A percentile compares a stretch with the other conserved stretches of the same genome.
These are phyloP conservation scores for Telopea speciosissima DNA, from an alignment of 177 flowering plant genomes.

Conservation along the genomic window DNA sequence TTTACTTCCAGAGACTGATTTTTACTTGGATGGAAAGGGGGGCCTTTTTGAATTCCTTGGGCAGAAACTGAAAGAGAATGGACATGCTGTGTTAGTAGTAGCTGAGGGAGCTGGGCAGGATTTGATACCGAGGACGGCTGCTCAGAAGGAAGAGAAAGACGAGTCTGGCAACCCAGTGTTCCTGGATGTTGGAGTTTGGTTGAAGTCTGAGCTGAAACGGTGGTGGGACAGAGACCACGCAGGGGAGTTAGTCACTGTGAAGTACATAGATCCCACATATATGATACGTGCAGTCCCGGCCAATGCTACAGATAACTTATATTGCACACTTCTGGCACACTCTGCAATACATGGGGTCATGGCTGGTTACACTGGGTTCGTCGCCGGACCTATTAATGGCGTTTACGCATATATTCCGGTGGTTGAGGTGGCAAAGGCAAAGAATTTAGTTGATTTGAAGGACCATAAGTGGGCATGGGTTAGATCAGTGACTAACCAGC, in stretches of 20 bases:
- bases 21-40: slow-evolving; percentile 71
- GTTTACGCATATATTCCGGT: slow-evolving; percentile 72
- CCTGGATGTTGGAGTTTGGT: slow-evolving; percentile 78
- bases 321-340: slow-evolving; percentile 76
- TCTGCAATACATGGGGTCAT: slow-evolving; percentile 79
- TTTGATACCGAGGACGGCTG: slow-evolving; percentile 52
- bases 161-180: slow-evolving; percentile 79
- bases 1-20: slow-evolving; percentile 64
- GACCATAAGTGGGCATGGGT: slow-evolving; percentile 96
- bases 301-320: slow-evolving; percentile 69
- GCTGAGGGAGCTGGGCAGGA: slow-evolving; percentile 94
- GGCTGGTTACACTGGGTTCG: slow-evolving; percentile 88
- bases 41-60: slow-evolving; percentile 66
- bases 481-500: slow-evolving; percentile 75
- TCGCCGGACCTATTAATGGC: slow-evolving; percentile 66
- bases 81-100: slow-evolving; percentile 73
- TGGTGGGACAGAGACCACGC: slow-evolving; percentile 78
- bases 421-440: slow-evolving; percentile 54
- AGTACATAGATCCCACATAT: slow-evolving; percentile 84
- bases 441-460: slow-evolving; percentile 44
- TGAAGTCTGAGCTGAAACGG: slow-evolving; percentile 62
- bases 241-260: slow-evolving; percentile 57
- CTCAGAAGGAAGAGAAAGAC: slow-evolving; percentile 52
- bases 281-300: slow-evolving; percentile 87
- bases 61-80: slow-evolving; percentile 42